A percentile compares a stretch with the other conserved stretches of the same genome.
phyloP scores from a whole-genome alignment of 2,329 filamentous ascomycete genomes.

The Diaporthe eres region DNA sequence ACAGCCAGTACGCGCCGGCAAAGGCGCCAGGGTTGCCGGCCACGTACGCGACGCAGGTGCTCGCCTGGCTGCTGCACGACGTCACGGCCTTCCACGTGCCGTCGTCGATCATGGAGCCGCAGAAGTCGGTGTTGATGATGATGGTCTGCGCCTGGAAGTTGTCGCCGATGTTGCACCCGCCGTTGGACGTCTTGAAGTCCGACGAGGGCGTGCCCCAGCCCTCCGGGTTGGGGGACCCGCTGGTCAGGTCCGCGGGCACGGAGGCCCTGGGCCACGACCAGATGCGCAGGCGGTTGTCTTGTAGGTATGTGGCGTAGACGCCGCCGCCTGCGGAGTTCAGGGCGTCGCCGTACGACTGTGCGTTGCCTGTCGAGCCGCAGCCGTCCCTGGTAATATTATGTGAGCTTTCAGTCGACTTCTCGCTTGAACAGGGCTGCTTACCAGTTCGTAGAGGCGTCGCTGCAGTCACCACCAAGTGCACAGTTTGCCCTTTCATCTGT shows the following conservation, averaged over 20 bases:
- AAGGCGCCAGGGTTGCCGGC: conserved; percentile 70
- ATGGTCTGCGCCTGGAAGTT: conserved; percentile 71
- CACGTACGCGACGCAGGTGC: conserved; percentile 67
- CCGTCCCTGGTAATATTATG: conserved; percentile 32
- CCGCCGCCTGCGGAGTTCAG: conserved; percentile 65
- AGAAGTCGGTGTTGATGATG: conserved; percentile 50
- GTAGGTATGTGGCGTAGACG: conserved; percentile 59
- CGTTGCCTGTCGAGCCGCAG: conserved; percentile 44
- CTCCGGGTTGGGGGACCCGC: conserved; percentile 55
- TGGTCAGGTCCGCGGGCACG: conserved; percentile 58
- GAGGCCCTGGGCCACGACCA: conserved; percentile 58
- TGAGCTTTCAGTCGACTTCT: too few relatives aligned
- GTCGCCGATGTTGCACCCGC: conserved; percentile 67
- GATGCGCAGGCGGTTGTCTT: conserved; percentile 57
- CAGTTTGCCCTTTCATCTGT: conserved; percentile 42
- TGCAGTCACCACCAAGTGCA: conserved; percentile 43
- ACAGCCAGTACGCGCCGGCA: conserved; percentile 69
- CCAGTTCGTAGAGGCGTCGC: conserved; percentile 41
- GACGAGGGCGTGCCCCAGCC: conserved; percentile 58
- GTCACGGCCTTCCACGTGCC: conserved; percentile 42
- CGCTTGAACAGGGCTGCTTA: background rate
- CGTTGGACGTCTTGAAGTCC: conserved; percentile 50
- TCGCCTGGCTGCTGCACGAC: conserved; percentile 42
- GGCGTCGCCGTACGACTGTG: conserved; percentile 56
- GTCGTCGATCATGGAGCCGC: conserved; percentile 46